phyloP scores from a whole-genome alignment of 2,329 filamentous ascomycete species.

The Cladorrhinum sp. region DNA sequence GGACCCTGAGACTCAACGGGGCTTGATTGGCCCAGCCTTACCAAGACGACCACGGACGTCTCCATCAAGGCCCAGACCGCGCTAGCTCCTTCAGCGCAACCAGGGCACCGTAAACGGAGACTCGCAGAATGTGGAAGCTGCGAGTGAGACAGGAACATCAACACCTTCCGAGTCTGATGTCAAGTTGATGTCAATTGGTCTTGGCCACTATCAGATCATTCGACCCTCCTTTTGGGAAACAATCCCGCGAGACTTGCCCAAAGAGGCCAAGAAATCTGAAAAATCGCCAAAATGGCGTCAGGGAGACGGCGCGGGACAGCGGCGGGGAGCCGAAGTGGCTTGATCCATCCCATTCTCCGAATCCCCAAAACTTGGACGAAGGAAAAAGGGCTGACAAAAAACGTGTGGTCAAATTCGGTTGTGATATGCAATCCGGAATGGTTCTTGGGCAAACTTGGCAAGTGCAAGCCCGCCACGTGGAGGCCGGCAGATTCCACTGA shows the following conservation, averaged over 20 bases:
- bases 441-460: too few species aligned
- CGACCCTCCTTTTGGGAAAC: too few species aligned
- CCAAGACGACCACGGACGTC: not conserved
- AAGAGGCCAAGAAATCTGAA: too few species aligned
- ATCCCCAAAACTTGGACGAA: not conserved
- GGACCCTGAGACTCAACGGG: too few species aligned
- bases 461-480: too few species aligned
- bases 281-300: not conserved
- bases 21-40: not conserved
- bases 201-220: not conserved
- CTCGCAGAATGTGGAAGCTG: not conserved
- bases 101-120: too few species aligned
- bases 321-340: too few species aligned
- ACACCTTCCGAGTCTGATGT: not conserved
- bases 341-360: not conserved
- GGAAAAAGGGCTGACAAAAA: too few species aligned
- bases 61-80: not conserved
- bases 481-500: too few species aligned
- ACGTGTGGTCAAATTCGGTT: too few species aligned
- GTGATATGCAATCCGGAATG: too few species aligned
- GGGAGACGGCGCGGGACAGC: not conserved
- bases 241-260: too few species aligned
- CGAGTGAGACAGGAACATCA: not conserved
- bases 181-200: not conserved
- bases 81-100: not conserved